Percentiles rank a stretch among this genome's conserved stretches.
These are phyloP conservation scores for Leucocoprinus leucothites DNA, from an alignment of 768 basidiomycete species.

Conservation along the genomic window DNA sequence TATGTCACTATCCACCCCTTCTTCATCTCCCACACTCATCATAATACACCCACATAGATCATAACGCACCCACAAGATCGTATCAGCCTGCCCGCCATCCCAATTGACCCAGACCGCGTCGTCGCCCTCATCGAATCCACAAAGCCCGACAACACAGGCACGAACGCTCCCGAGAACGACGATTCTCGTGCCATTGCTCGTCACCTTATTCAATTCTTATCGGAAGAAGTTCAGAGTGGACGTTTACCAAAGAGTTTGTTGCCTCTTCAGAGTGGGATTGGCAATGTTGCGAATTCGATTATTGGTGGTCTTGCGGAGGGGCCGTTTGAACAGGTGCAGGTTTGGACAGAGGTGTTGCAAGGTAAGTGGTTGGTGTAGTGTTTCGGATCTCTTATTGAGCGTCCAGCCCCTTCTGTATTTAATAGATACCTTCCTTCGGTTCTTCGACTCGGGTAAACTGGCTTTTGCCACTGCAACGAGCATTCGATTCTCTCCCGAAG, in stretches of 20 bases:
- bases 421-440: slow-evolving; percentile 41
- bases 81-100: slow-evolving; percentile 41
- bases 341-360: slow-evolving; percentile 49
- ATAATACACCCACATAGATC: slow-evolving; percentile 29
- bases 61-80: slow-evolving; percentile 41
- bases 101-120: slow-evolving; percentile 47
- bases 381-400: too few relatives aligned
- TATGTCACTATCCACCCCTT: slow-evolving; percentile 17
- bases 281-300: slow-evolving; percentile 47
- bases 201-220: slow-evolving; percentile 44
- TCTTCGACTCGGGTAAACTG: slow-evolving; percentile 45
- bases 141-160: slow-evolving; percentile 42
- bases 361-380: slow-evolving; percentile 16
- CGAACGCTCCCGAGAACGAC: slow-evolving; percentile 41
- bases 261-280: slow-evolving; percentile 45
- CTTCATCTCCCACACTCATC: not conserved
- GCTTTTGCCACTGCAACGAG: slow-evolving; percentile 47
- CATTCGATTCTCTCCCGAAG: slow-evolving; percentile 43
- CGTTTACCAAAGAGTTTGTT: slow-evolving; percentile 39
- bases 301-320: slow-evolving; percentile 47
- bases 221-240: slow-evolving; percentile 36
- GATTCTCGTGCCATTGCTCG: slow-evolving; percentile 39
- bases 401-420: not conserved
- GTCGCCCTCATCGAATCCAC: slow-evolving; percentile 40
- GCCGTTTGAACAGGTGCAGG: slow-evolving; percentile 45